Base-by-base conservation (phyloP, 768 basidiomycete species). In the Suillus weaverae region DNA sequence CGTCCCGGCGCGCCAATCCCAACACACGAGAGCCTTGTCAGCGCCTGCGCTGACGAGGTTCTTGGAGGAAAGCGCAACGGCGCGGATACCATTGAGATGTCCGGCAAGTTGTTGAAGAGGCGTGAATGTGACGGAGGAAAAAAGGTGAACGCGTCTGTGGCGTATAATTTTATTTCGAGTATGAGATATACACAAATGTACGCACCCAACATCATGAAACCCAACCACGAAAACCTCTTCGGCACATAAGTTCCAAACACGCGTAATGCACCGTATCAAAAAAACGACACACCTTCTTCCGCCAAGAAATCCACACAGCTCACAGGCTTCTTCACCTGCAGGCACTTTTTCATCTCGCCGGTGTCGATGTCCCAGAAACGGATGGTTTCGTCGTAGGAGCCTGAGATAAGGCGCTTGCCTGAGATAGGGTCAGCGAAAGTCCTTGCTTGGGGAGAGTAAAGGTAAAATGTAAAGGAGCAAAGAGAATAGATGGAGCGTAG, bases 301-400 rank as follows among this genome's bases (percentile, higher is more conserved):
- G 87, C 85, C 67, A 92, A 78, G 74, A 91, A 95, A 72, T 95
- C 93, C 48, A 96, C 86, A 75, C 95, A 94, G 66, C 92, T 92
- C 39, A 96, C 92, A 1, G 94, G 90, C 70, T 94, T 95, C 80
- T 94, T 95, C 13, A 94, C 92, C 63, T 85, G 83, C 51, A 95
- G 72, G 69, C 90, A 92, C 70, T 90, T 91, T 77, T 89, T 89
- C 78, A 85, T 78, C 69, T 85, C 84, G 5, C 84, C 86, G 0
- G 83, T 85, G 61, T 81, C 83, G 26, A 97, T 83, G 73, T 95
- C 91, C 95, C 94, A 97, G 76, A 97, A 92, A 14, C 94, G 83
- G 66, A 97, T 95, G 1, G 91, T 94, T 75, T 95, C 94, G 63
- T 96, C 94, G 71, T 95, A 95, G 33, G 90, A 92, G 18, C 95